These are phyloP conservation scores for Cornus kousa DNA, from an alignment of 148 eudicot genomes.

Conservation along the genomic window DNA sequence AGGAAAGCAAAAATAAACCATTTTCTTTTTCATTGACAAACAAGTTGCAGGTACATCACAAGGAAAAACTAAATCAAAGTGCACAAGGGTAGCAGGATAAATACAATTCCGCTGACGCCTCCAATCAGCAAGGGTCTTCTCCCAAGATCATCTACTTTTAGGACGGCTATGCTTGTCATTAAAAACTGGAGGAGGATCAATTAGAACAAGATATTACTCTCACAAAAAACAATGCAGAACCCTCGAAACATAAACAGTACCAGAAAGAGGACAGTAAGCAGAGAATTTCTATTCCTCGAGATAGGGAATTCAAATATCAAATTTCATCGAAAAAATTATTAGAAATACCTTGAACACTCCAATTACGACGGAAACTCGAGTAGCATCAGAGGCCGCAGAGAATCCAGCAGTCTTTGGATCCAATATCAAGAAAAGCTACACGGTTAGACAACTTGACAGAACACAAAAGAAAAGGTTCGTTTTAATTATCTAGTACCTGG, in stretches of 20 bases:
- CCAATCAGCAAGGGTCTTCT: slow-evolving; percentile 90
- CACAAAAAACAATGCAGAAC: not conserved
- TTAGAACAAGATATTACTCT: not conserved
- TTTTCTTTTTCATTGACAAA: not conserved
- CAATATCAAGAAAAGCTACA: not conserved
- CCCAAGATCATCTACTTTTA: slow-evolving; percentile 92
- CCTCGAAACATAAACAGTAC: not conserved
- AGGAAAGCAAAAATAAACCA: slow-evolving; percentile 3
- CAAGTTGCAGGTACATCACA: slow-evolving; percentile 4
- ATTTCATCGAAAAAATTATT: not conserved
- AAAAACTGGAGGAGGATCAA: slow-evolving; percentile 50
- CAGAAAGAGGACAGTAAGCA: not conserved
- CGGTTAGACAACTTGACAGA: not conserved
- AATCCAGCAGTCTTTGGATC: slow-evolving; percentile 82
- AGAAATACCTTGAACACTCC: slow-evolving; percentile 83
- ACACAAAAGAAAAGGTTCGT: not conserved
- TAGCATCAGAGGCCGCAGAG: slow-evolving; percentile 97
- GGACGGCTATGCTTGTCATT: slow-evolving; percentile 92
- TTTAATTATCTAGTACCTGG: slow-evolving; percentile 53
- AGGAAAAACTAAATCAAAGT: not conserved
- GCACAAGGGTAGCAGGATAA: slow-evolving; percentile 9
- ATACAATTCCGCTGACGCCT: slow-evolving; percentile 89
- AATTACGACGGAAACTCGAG: slow-evolving; percentile 84
- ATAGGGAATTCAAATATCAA: not conserved
- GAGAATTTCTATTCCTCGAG: not conserved